phyloP scores from a whole-genome alignment of 2,329 filamentous ascomycete genomes.

The Claviceps arundinis region DNA sequence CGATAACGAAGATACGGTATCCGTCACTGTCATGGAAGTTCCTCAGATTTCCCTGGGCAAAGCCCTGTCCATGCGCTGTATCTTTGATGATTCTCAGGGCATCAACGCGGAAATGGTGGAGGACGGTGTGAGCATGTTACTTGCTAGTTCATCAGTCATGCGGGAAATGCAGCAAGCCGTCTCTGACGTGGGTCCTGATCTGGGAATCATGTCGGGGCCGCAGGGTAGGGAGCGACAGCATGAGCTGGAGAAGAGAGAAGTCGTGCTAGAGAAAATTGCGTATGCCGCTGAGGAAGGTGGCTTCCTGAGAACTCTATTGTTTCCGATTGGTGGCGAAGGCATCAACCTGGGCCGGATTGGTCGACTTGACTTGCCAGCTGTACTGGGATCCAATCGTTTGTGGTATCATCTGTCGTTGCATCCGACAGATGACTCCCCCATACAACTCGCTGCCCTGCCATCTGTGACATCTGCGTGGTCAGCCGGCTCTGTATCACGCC shows the following conservation, averaged over 20 bases:
- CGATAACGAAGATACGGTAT: slow-evolving; percentile 70
- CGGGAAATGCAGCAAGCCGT: slow-evolving; percentile 81
- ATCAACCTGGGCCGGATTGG: slow-evolving; percentile 66
- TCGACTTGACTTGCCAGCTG: slow-evolving; percentile 62
- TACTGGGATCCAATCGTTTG: slow-evolving; percentile 71
- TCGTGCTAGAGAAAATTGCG: slow-evolving; percentile 73
- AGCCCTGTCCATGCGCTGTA: slow-evolving; percentile 73
- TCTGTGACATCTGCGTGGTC: slow-evolving; percentile 80
- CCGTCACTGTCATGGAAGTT: slow-evolving; percentile 77
- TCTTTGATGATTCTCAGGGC: slow-evolving; percentile 85
- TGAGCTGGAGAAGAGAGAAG: slow-evolving; percentile 68
- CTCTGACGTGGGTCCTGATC: slow-evolving; percentile 59
- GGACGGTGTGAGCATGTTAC: slow-evolving; percentile 67
- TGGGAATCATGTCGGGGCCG: slow-evolving; percentile 59
- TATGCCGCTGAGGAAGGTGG: slow-evolving; percentile 70
- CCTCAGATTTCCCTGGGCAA: slow-evolving; percentile 71
- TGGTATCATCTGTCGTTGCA: slow-evolving; percentile 94
- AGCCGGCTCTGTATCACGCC: slow-evolving; percentile 79
- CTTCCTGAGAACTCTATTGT: slow-evolving; percentile 70
- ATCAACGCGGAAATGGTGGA: slow-evolving; percentile 98
- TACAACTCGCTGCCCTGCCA: slow-evolving; percentile 56
- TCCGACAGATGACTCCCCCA: slow-evolving; percentile 75
- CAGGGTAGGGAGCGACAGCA: slow-evolving; percentile 61
- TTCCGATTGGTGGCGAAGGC: slow-evolving; percentile 65
- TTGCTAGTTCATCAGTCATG: slow-evolving; percentile 67